Base-by-base conservation (phyloP, 73 alveolate genomes). In the Paramecium biaurelia region DNA sequence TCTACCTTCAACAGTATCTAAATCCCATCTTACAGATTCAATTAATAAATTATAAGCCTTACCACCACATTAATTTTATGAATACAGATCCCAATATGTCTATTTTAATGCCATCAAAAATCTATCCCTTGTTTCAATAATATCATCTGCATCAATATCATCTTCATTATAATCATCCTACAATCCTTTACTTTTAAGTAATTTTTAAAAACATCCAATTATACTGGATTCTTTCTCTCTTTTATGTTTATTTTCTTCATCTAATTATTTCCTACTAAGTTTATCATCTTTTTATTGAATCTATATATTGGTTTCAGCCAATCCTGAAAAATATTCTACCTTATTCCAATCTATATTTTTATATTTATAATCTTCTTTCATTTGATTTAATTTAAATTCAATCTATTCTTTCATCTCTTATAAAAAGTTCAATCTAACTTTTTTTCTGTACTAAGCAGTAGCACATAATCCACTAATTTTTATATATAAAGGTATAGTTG, bases 51-150 rank as follows among this genome's bases (percentile, higher is more conserved):
- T 14, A 11, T 70, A 89, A 18, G 94, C 92, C 30, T 89, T 89
- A 1, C 94, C 87, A 4, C 94, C 87, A 82, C 94, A 89, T 45
- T 89, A 45, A 72, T 89, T 89, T 23, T 82, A 70, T 7, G 85
- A 76, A 70, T 89, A 89, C 28, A 67, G 32, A 68, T 89, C 94
- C 90, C 90, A 79, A 76, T 95, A 95, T 5, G 93, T 85, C 23
- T 96, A 92, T 72, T 93, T 95, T 1, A 95, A 85, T 7, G 94
- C 94, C 92, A 94, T 86, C 14, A 92, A 85, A 79, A 79, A 95
- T 92, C 98, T 89, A 63, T 90, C 92, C 49, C 95, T 93, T 23
- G 95, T 86, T 93, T 95, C 98, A 8, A 74, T 59, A 56, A 90
- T 76, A 41, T 88, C 86, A 28, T 93, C 95, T 3, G 92, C 94